Evolutionary conservation across 495 filamentous ascomycete species (phyloP), one percentile per base, ranked within the genome.

Genomic region (Penicillium angulare): DNA sequence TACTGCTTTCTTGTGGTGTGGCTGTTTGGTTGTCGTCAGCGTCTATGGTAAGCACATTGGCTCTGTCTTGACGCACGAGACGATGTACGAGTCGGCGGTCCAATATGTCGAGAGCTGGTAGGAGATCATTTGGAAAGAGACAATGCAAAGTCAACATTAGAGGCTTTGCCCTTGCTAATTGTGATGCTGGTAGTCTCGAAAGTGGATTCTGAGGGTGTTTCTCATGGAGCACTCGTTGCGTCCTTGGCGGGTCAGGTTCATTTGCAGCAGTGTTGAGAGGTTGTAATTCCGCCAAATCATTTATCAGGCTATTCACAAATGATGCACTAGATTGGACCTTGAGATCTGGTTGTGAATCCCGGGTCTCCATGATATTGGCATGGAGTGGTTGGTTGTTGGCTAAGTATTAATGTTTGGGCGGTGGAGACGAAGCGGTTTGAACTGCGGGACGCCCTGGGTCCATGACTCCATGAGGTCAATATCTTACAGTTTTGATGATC

Each of bases 61-160:
- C 1, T 24, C 34, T 31, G 33, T 60, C 54, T n/a, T 29, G 23
- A 12, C 41, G 29, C 6, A 64, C 33, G 20, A 77, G 61, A 0
- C 66, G 69, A 18, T 70, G 82, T 12, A 93, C 84, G 0, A 90
- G 73, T 6, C 76, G 65, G 8, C 90, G 77, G 60, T 96, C 91
- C 4, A 96, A 76, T 1, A 95, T 76, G 58, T 95, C 90, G 2
- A 96, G 77, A 0, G 90, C 88, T 3, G 88, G 86, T 0, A 95
- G 80, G 16, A 84, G 60, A 20, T 76, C 75, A 47, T 74, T 75
- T 1, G 80, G 79, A 35, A 81, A 75, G 3, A 83, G 63, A 38
- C 71, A 79, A 61, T 82, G 80, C 13, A 83, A 67, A 8, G 78
- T 79, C 23, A 81, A 53, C 49, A 83, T 59, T 15, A 79, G 36